Evolutionary conservation across 2,329 filamentous ascomycete species (phyloP), one percentile per base, ranked within the genome.

Genomic region (Neofusicoccum kwambonambiense): DNA sequence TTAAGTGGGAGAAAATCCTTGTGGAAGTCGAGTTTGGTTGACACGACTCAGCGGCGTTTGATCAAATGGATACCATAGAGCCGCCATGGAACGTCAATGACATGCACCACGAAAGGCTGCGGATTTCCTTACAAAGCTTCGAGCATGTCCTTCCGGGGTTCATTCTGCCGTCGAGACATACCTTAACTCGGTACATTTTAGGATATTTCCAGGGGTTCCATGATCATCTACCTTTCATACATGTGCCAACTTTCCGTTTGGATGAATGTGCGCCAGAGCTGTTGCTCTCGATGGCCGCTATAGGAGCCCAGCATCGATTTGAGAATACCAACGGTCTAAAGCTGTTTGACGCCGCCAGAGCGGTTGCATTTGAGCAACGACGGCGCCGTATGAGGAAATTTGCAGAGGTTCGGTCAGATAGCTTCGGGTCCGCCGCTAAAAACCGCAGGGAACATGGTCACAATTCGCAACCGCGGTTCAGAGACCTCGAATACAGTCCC

Each of bases 301-400:
- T 72, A 15, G 74, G 74, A 7, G 74, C 74, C 11, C 73, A 75
- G 47, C 75, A 75, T 50, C 73, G 74, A 49, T 76, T 76, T 39
- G 74, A 76, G 62, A 67, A 69, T 52, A 66, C 68, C 47, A 75
- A 72, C 51, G 69, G 71, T 2, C 69, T 74, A 19, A 68, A 70
- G 17, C 67, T 76, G 1, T 75, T 75, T 63, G 67, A 69, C 2
- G 70, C 72, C 12, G 67, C 73, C 1, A 74, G 74, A 66, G 67
- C 69, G 1, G 74, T 76, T 39, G 70, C 74, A 0, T 70, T 71
- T 17, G 70, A 74, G 57, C 68, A 71, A 41, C 63, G 72, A 6
- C 68, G 70, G 8, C 72, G 71, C 7, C 41, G 54, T 6, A 45
- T 45, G 39, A 58, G 71, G 73, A 62, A 69, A 71, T 60, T 66